phyloP scores from a whole-genome alignment of 257 asterid species.

The Capsicum chinense region DNA sequence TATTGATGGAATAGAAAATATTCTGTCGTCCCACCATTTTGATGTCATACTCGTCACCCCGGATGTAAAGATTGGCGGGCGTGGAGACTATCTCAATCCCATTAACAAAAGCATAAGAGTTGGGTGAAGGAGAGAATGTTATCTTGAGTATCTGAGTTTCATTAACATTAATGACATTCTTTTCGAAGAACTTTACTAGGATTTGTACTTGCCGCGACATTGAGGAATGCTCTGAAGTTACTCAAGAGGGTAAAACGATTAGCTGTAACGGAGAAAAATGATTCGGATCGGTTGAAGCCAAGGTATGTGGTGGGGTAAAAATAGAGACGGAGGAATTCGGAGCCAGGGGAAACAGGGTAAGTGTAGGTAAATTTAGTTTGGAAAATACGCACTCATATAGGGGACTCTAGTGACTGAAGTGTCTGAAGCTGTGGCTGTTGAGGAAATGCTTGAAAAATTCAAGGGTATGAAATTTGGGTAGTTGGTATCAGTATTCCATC shows the following conservation, averaged over 20 bases:
- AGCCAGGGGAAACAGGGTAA: conserved; percentile 48
- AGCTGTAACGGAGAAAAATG: conserved; percentile 46
- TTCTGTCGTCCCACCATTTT: too few relatives aligned
- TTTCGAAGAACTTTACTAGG: background rate
- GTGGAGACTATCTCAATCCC: conserved; percentile 68
- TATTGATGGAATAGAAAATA: background rate
- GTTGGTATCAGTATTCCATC: conserved; percentile 51
- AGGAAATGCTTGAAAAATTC: conserved; percentile 36
- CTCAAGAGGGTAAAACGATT: conserved; percentile 45
- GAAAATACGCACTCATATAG: conserved; percentile 47
- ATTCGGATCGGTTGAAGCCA: background rate
- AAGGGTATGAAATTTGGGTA: conserved; percentile 36
- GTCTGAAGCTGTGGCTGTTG: conserved; percentile 15
- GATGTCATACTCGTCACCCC: too few relatives aligned
- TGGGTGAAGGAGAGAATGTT: conserved; percentile 45
- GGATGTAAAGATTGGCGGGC: conserved; percentile 48
- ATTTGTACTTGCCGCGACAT: background rate
- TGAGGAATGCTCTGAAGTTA: conserved; percentile 49
- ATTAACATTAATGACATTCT: conserved; percentile 44
- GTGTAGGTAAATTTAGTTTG: conserved; percentile 45
- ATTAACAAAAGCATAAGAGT: conserved; percentile 58
- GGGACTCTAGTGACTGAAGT: conserved; percentile 36
- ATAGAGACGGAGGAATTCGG: conserved; percentile 62
- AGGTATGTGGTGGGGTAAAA: conserved; percentile 49
- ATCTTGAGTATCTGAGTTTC: conserved; percentile 36